phyloP scores from a whole-genome alignment of 2,329 filamentous ascomycete species.

The Orbilia oligospora region DNA sequence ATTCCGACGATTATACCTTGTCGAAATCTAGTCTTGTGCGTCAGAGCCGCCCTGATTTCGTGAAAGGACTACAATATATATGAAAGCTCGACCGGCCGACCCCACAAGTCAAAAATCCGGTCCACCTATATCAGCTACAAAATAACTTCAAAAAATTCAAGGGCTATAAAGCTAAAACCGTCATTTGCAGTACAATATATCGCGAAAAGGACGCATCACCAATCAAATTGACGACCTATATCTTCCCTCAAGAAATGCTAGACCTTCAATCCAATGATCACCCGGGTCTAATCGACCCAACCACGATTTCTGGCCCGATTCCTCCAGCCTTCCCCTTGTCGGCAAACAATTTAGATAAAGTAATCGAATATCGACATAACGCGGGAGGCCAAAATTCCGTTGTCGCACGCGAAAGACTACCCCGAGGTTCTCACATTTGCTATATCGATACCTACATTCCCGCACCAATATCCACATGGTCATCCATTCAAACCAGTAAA shows the following conservation, averaged over 20 bases:
- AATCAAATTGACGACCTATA: neutral
- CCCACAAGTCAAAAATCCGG: no score
- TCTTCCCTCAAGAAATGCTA: neutral
- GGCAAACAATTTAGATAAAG: conserved; percentile 4
- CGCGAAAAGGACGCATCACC: neutral
- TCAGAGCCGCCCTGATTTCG: no score
- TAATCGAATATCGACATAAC: conserved; percentile 17
- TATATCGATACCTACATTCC: conserved; percentile 18
- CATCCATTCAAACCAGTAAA: conserved; percentile 75
- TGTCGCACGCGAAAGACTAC: neutral
- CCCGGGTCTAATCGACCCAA: conserved; percentile 18
- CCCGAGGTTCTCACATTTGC: conserved; percentile 29
- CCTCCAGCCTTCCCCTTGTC: conserved; percentile 20
- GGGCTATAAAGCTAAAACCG: no score
- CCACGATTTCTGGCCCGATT: conserved; percentile 19
- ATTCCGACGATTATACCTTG: neutral
- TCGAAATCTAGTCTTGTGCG: no score
- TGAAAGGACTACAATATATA: no score
- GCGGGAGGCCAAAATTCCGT: neutral
- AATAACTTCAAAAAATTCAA: no score
- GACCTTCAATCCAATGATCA: neutral
- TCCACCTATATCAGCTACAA: no score
- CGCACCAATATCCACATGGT: conserved; percentile 71
- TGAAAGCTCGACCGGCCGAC: no score
- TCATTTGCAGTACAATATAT: neutral